Percentiles rank a stretch among this genome's conserved stretches.
These are phyloP conservation scores for Collybia mongolica DNA, from an alignment of 768 basidiomycete genomes.

Conservation along the genomic window DNA sequence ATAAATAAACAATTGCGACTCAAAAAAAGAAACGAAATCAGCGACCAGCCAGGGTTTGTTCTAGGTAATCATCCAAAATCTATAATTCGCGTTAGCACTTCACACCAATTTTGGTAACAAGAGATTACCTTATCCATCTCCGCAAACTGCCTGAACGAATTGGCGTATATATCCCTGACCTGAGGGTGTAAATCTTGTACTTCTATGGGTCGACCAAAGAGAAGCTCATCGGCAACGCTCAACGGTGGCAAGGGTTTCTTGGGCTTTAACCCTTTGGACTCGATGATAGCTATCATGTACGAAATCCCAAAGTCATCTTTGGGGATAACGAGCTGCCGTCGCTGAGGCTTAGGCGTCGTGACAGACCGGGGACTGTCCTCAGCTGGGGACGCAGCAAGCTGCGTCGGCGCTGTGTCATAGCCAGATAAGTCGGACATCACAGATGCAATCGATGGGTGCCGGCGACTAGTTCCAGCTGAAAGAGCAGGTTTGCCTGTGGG, in stretches of 20 bases:
- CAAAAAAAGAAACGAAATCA: slow-evolving; percentile 1
- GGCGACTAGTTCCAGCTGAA: slow-evolving; percentile 26
- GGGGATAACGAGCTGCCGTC: slow-evolving; percentile 51
- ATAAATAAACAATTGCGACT: neutral
- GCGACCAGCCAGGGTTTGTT: slow-evolving; percentile 7
- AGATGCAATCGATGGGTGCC: slow-evolving; percentile 74
- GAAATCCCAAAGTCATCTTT: slow-evolving; percentile 84
- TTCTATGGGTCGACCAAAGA: slow-evolving; percentile 70
- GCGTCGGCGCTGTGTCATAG: slow-evolving; percentile 40
- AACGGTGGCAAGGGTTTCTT: slow-evolving; percentile 30
- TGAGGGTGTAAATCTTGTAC: slow-evolving; percentile 66
- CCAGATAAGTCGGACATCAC: slow-evolving; percentile 64
- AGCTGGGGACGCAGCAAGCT: slow-evolving; percentile 19
- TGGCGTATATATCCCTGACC: slow-evolving; percentile 68
- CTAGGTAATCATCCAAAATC: slow-evolving; percentile 11
- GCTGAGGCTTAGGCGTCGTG: slow-evolving; percentile 32
- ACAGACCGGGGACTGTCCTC: slow-evolving; percentile 23
- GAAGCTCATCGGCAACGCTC: slow-evolving; percentile 67
- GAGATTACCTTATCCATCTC: slow-evolving; percentile 71
- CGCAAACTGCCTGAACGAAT: slow-evolving; percentile 70
- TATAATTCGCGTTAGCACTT: neutral
- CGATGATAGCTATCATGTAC: slow-evolving; percentile 87
- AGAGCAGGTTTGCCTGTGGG: slow-evolving; percentile 27
- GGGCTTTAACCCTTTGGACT: slow-evolving; percentile 52
- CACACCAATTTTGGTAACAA: neutral